Evolutionary conservation across 148 eudicot species (phyloP).

Genomic region (Rhododendron ovatum): DNA sequence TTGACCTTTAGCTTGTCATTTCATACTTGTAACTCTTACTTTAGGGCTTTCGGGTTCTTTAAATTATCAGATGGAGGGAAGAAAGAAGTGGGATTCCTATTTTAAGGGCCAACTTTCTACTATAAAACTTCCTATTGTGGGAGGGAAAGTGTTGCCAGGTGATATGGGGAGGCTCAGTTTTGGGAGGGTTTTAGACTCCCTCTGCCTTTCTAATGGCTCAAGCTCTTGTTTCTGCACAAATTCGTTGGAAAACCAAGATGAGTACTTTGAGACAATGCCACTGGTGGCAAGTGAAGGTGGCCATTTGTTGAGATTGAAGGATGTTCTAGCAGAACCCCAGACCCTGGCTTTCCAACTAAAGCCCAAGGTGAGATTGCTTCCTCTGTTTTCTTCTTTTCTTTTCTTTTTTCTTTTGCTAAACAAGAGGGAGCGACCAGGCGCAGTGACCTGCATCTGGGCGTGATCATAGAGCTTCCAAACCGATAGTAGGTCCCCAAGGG

Average conservation of each 20-base stretch:
- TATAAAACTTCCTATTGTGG: background rate
- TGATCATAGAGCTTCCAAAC: no score
- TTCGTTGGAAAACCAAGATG: slow-evolving; percentile 40
- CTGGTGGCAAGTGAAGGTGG: slow-evolving; percentile 46
- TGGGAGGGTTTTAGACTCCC: slow-evolving; percentile 58
- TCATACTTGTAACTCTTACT: slow-evolving; percentile 18
- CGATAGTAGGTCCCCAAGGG: no score
- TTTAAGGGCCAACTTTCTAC: background rate
- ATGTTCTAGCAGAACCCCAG: slow-evolving; percentile 52
- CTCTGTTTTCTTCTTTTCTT: background rate
- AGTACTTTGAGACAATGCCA: slow-evolving; percentile 54
- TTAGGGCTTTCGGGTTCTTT: slow-evolving; percentile 7
- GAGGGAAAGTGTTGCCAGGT: background rate
- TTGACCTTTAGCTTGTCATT: slow-evolving; percentile 42
- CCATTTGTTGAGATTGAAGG: slow-evolving; percentile 42
- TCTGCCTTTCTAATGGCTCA: slow-evolving; percentile 57
- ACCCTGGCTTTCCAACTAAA: slow-evolving; percentile 72
- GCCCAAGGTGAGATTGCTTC: slow-evolving; percentile 60
- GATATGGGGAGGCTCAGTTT: slow-evolving; percentile 54
- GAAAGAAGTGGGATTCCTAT: background rate
- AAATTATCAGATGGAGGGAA: slow-evolving; percentile 5
- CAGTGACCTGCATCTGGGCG: no score
- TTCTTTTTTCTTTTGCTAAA: background rate
- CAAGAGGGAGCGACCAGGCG: background rate
- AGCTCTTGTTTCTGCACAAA: slow-evolving; percentile 69